Evolutionary conservation across 1,139 yeast genomes (phyloP).

Genomic region (Candida dubliniensis): DNA sequence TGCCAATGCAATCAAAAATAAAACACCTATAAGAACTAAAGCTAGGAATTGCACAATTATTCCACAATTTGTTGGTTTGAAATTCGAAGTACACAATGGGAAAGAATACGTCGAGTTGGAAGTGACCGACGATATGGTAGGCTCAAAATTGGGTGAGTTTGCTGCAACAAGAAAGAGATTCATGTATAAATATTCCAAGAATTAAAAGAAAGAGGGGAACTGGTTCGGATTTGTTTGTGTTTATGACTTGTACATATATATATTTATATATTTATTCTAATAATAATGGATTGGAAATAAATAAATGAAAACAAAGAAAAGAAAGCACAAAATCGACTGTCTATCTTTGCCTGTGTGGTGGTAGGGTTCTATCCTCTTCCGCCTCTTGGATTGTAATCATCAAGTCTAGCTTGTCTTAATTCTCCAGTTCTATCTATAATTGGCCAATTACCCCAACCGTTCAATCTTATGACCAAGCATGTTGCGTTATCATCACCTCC

Average conservation of each 20-base stretch:
- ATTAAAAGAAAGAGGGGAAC: constrained; percentile 23
- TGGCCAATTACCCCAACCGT: constrained; percentile 97
- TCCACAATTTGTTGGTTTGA: constrained; percentile 93
- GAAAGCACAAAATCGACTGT: background rate
- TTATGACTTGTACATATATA: background rate
- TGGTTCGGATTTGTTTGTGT: background rate
- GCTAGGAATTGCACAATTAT: constrained; percentile 92
- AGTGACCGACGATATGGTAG: constrained; percentile 94
- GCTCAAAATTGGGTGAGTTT: constrained; percentile 93
- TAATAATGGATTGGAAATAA: background rate
- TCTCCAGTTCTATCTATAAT: constrained; percentile 78
- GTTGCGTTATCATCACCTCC: constrained; percentile 97
- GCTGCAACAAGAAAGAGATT: constrained; percentile 90
- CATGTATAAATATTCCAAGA: constrained; percentile 73
- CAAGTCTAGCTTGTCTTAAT: constrained; percentile 71
- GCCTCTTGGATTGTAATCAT: constrained; percentile 44
- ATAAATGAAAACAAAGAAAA: background rate
- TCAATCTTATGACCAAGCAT: constrained; percentile 72
- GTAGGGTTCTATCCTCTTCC: constrained; percentile 12
- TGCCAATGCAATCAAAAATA: constrained; percentile 76
- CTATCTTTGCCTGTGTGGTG: no score
- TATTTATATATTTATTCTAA: background rate
- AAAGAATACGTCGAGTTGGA: constrained; percentile 88
- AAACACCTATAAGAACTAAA: constrained; percentile 87
- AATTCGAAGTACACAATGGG: constrained; percentile 94